Percentiles rank a stretch among this genome's conserved stretches.
Evolutionary conservation across 1,284 basidiomycete species (phyloP).

Genomic region (Ceratobasidium sp.): DNA sequence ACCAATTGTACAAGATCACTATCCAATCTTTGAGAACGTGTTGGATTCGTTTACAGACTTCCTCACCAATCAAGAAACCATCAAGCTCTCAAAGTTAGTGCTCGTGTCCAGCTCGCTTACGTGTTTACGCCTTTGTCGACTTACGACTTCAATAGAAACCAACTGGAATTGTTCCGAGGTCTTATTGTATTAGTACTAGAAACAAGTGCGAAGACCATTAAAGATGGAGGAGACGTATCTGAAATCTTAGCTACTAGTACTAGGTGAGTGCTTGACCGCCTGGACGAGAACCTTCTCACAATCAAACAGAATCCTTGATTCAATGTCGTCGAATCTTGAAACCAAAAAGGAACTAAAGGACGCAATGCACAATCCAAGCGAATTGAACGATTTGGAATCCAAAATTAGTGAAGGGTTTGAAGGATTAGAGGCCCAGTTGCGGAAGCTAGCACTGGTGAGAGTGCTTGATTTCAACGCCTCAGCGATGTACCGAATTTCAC

Average conservation of each 20-base stretch:
- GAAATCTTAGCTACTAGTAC: neutral
- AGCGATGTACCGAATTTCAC: neutral
- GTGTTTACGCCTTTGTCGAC: neutral
- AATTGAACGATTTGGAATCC: neutral
- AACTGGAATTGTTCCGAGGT: neutral
- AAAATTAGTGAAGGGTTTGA: neutral
- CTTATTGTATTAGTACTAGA: neutral
- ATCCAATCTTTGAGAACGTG: neutral
- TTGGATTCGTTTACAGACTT: constrained; percentile 4
- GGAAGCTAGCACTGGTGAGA: neutral
- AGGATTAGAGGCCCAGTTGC: constrained; percentile 3
- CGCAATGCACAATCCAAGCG: neutral
- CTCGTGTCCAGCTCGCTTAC: neutral
- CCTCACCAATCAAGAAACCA: neutral
- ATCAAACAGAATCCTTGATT: neutral
- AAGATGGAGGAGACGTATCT: neutral
- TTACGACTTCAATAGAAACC: neutral
- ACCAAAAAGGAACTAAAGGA: neutral
- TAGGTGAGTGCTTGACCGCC: neutral
- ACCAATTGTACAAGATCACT: neutral
- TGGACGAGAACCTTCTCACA: neutral
- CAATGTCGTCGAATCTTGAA: neutral
- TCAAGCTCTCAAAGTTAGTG: neutral
- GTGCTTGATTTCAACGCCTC: neutral
- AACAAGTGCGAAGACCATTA: neutral